Base-by-base conservation (phyloP, 306 rosid genomes). In the Malus asiatica region DNA sequence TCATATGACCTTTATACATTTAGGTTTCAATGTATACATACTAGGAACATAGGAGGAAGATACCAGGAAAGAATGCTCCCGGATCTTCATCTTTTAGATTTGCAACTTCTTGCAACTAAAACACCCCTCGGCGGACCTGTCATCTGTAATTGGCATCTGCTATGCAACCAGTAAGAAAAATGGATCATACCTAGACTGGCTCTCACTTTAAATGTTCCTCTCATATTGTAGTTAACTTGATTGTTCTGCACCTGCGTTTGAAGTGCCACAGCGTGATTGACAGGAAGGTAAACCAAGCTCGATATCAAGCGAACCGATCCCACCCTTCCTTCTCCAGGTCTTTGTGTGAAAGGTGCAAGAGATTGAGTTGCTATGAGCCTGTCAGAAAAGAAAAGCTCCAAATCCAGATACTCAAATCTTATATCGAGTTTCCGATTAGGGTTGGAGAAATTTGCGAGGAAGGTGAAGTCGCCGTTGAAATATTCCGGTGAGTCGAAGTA, bases 61-160 rank as follows among this genome's bases (percentile, higher is more conserved):
- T 66, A 45, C 73, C 60, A 38, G 58, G 18, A 5, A 69, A 75
- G 15, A 23, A 14, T 77, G 55, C 63, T 75, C 2, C 29, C 22
- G 19, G 19, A 46, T 80, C 67, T 72, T 95, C 92, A 85, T 80
- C 89, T 38, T 69, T 76, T 83, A 68, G 97, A 90, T 63, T 18
- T 76, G 90, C 98, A 96, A 59, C 78, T 88, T 83, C 87, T 83
- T 20, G 93, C 85, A 69, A 96, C 87, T 35, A 92, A 80, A 85
- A 83, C 76, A 52, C 98, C 98, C 0, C 88, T 72, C 5, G 99
- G 99, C 1, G 98, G 99, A 76, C 91, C 83, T 38, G 98, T 92
- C 93, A 96, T 92, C 86, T 85, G 90, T 8, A 96, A 79, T 48
- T 85, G 97, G 81, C 99, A 96, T 42, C 79, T 61, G 72, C 89